These are phyloP conservation scores for Actinomortierella ambigua DNA, from an alignment of 371 early-diverging fungal species.

Conservation along the genomic window DNA sequence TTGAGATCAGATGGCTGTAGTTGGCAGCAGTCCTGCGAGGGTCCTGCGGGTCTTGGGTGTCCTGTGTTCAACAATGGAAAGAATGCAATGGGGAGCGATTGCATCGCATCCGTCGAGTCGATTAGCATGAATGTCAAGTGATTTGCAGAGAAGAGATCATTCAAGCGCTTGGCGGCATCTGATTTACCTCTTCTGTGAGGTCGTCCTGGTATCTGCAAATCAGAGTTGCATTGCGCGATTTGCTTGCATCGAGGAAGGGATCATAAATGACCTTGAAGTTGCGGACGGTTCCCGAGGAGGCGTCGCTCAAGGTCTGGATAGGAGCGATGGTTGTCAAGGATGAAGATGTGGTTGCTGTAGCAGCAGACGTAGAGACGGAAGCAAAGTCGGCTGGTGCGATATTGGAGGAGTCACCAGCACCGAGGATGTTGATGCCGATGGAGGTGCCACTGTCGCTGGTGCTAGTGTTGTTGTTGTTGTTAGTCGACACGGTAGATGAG, in stretches of 20 bases:
- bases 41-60: constrained; percentile 32
- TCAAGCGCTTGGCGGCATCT: too few relatives aligned
- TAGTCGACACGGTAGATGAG: constrained; percentile 19
- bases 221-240: constrained; percentile 29
- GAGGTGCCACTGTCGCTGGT: constrained; percentile 4
- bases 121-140: too few relatives aligned
- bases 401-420: not conserved
- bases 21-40: constrained; percentile 43
- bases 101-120: too few relatives aligned
- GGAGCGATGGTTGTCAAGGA: constrained; percentile 12
- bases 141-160: too few relatives aligned
- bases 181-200: constrained; percentile 36
- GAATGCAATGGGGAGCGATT: too few relatives aligned
- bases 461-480: constrained; percentile 7
- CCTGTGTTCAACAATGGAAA: constrained; percentile 7
- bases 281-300: constrained; percentile 19
- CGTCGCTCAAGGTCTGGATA: constrained; percentile 20
- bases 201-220: constrained; percentile 45
- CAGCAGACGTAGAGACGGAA: not conserved
- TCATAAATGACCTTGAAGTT: constrained; percentile 41
- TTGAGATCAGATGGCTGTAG: constrained; percentile 40
- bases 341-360: constrained; percentile 7
- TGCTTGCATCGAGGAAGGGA: constrained; percentile 41
- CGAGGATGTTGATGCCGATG: not conserved
- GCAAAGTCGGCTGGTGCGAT: not conserved